Base-by-base conservation (phyloP, 129 eudicot genomes). In the Sambucus nigra region DNA sequence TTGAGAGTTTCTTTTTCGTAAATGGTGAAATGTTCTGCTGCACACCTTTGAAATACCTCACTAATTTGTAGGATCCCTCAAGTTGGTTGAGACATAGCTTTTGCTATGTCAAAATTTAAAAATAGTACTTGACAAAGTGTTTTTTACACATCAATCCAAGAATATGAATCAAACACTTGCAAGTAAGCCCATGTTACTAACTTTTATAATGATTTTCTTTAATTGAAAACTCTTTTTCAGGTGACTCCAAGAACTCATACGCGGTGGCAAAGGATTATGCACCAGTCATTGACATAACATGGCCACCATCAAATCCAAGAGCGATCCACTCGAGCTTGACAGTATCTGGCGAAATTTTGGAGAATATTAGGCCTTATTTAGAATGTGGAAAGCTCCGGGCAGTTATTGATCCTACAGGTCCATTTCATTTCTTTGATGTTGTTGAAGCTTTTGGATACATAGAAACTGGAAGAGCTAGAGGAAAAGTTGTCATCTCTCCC, bases 271-370 rank as follows among this genome's bases (percentile, higher is more conserved):
- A 76, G 64, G 75, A 71, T 8, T 25, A 42, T 7, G 77, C 60
- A 1, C 61, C 68, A 15, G 33, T 76, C 44, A 53, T 76, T 13
- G 83, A 76, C 72, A 71, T 76, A 69, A 71, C 78, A 17, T 70
- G 77, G 77, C 82, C 77, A 17, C 78, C 72, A 1, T 71, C 78
- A 22, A 76, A 76, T 47, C 65, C 83, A 2, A 76, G 64, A 71
- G 83, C 78, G 31, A 6, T 51, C 39, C 52, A 67, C 63, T 67
- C 78, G 20, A 31, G 83, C 20, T 63, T 76, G 62, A 76, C 64
- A 31, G 75, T 63, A 38, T 68, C 62, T 1, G 68, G 68, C 27
- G 67, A 65, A 21, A 25, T 73, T 47, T 42, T 73, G 27, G 73
- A 51, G 47, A 66, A 55, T 18, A 39, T 73, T 28, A 25, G 47